Percentiles rank a stretch among this genome's conserved stretches.
Evolutionary conservation across 2,329 filamentous ascomycete genomes (phyloP).

Genomic region (Cadophora luteo-olivacea): DNA sequence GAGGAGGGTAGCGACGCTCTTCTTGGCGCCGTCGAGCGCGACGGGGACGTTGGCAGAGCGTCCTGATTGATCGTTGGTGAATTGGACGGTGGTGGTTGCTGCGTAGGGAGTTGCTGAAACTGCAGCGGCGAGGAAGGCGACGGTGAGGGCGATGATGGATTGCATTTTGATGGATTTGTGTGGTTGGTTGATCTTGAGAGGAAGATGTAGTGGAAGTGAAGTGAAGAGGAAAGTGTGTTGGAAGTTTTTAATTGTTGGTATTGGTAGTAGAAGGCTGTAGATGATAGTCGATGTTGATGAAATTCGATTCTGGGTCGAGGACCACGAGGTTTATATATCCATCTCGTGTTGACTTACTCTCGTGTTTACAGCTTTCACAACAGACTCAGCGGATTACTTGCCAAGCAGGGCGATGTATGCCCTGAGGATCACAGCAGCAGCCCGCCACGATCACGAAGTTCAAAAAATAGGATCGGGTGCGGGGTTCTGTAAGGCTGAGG

Average conservation of each 20-base stretch:
- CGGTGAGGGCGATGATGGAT: constrained; percentile 9
- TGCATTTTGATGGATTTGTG: constrained; percentile 22
- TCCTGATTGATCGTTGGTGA: constrained; percentile 19
- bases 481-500: constrained; percentile 17
- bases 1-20: constrained; percentile 12
- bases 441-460: not conserved
- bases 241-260: not conserved
- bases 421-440: not conserved
- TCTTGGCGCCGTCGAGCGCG: constrained; percentile 1
- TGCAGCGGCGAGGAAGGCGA: constrained; percentile 17
- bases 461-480: not conserved
- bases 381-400: not conserved
- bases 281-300: constrained; percentile 17
- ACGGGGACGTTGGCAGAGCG: constrained; percentile 15
- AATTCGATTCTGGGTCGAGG: constrained; percentile 11
- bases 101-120: not conserved
- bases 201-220: not conserved
- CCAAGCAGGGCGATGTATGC: not conserved
- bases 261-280: not conserved
- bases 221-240: not conserved
- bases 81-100: constrained; percentile 16
- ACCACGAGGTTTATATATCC: constrained; percentile 12
- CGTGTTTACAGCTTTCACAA: not conserved
- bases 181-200: not conserved
- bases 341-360: not conserved